Base-by-base conservation (phyloP, 192 early-diverging fungal species). In the Dissophora ornata region DNA sequence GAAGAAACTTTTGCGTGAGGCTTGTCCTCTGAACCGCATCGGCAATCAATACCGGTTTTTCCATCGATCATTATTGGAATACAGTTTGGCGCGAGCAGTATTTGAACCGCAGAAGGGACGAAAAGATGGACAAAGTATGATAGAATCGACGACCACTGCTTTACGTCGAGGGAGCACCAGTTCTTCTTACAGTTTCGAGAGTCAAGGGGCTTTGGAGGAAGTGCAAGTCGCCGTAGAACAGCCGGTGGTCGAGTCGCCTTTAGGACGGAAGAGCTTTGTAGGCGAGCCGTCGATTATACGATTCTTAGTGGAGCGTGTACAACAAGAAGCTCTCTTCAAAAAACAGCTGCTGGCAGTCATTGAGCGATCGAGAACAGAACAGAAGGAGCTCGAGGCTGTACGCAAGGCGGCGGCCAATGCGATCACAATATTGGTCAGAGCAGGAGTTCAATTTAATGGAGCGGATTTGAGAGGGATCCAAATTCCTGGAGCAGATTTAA, bases 401-500 rank as follows among this genome's bases (percentile, higher is more conserved):
- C 11, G 45, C 10, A n/a, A 42, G 25, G 62, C 62, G 19, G 62
- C 62, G 8, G 40, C 62, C 25, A 64, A 64, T 28, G 62, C 62
- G 11, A 64, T 64, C 19, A 64, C 62, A 0, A 64, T 64, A n/a
- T 54, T 64, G 51, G 41, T 64, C 18, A 4, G 38, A 11, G 62
- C 62, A 1, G 51, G 62, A 2, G 38, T 64, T 0, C 28, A 1
- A 1, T 64, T 64, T 28, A 64, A 54, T 41, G 19, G 62, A 0
- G 28, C 11, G 9, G 51, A 64, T 22, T 40, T 64, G 10, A 25
- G 21, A 30, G 51, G 41, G 25, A 45, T 64, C 29, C 33, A 33
- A 16, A 54, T 64, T 32, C 51, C 62, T 29, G 62, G 62, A 16
- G 62, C 62, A 32, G 62, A 64, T 21, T 25, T 64, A 1, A 53